Evolutionary conservation across 2,329 filamentous ascomycete species (phyloP).

Genomic region (Epichloe sibirici): DNA sequence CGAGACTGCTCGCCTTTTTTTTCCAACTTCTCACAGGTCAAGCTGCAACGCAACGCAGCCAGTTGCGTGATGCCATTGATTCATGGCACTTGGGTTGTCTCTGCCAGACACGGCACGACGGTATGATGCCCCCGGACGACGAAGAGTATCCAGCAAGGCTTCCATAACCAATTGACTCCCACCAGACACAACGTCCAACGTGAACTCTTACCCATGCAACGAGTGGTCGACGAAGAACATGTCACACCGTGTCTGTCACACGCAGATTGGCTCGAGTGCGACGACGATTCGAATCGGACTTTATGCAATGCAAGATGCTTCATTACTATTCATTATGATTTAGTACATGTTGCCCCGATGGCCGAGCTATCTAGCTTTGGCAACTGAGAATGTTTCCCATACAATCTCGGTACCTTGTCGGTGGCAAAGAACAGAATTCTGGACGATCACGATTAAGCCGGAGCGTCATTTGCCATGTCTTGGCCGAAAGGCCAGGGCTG

Average conservation of each 20-base stretch:
- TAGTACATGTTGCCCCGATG: conserved; percentile 36
- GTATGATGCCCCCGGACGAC: background rate
- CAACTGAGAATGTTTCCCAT: conserved; percentile 52
- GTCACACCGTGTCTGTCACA: background rate
- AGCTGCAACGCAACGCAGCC: background rate
- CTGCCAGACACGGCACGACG: background rate
- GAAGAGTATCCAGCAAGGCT: background rate
- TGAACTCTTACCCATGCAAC: background rate
- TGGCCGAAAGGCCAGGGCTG: conserved; percentile 66
- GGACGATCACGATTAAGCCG: conserved; percentile 96
- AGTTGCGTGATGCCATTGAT: background rate
- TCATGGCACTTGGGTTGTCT: background rate
- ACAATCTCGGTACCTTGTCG: conserved; percentile 74
- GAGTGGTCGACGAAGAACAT: background rate
- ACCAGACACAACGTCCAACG: background rate
- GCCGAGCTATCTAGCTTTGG: conserved; percentile 38
- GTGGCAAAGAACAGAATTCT: conserved; percentile 59
- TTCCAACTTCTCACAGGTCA: background rate
- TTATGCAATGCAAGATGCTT: background rate
- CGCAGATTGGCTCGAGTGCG: background rate
- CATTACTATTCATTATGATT: conserved; percentile 7
- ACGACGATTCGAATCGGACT: background rate
- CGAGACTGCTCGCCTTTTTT: background rate
- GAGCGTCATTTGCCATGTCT: conserved; percentile 81
- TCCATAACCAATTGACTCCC: background rate